Base-by-base conservation (phyloP, 176 grass and related monocot species). In the Canna indica region DNA sequence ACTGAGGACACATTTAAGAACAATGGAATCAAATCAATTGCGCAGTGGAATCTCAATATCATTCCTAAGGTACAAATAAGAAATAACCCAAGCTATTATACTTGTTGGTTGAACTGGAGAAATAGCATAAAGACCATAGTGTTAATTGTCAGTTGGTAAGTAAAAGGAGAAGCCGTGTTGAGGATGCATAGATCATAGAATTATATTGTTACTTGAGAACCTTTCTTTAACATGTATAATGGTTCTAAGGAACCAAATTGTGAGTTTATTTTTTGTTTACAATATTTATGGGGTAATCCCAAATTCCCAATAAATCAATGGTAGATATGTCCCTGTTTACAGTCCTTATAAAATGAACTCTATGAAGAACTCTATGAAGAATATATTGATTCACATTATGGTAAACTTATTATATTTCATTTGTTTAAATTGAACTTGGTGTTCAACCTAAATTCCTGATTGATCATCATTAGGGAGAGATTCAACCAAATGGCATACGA, bases 61-160 rank as follows among this genome's bases (percentile, higher is more conserved):
- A 39, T 70, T 27, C 32, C 28, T 63, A 61, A 96, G 91, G 91
- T 96, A 86, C 16, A 7, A 50, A n/a, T n/a, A n/a, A n/a, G n/a
- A n/a, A n/a, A n/a, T n/a, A n/a, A 5, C 48, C 48, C 20, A 53
- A 7, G 4, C 16, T 53, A 53, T 18, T 53, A 7, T 3, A n/a
- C 48, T 53, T 53, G 20, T n/a, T 18, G 22, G 48, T 20, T 53
- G 48, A 53, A 22, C 48, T n/a, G 2, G 48, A 53, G 1, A n/a
- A 53, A 53, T 53, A 53, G 16, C 5, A 53, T n/a, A 53, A 53
- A 18, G 22, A 53, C 17, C 48, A 44, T 44, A 44, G 4, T 44
- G 13, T 44, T 44, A 44, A 5, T 44, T 44, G 7, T 44, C 48
- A 53, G 20, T 53, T n/a, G 18, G 22, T 2, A 53, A 22, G 48